phyloP scores from a whole-genome alignment of 2,329 filamentous ascomycete genomes.

The Fusarium newnesense region DNA sequence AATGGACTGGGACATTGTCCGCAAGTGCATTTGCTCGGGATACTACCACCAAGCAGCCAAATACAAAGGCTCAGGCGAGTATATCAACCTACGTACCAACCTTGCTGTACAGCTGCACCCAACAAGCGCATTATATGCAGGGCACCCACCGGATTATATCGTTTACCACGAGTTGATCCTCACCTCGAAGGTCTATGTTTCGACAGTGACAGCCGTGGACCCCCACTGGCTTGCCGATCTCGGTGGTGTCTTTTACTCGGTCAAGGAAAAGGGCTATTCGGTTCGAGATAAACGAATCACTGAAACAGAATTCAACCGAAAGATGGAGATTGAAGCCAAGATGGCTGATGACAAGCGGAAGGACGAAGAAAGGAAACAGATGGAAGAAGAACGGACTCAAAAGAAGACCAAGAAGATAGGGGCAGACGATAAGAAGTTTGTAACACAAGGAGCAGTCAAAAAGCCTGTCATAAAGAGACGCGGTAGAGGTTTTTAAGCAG shows the following conservation, averaged over 20 bases:
- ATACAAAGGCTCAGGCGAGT: conserved; percentile 96
- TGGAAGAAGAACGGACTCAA: conserved; percentile 58
- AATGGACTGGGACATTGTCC: conserved; percentile 95
- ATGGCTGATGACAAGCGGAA: conserved; percentile 87
- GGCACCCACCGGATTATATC: conserved; percentile 95
- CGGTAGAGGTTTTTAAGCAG: conserved; percentile 61
- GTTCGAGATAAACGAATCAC: conserved; percentile 85
- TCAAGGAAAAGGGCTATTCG: conserved; percentile 98
- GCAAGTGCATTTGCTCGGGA: conserved; percentile 95
- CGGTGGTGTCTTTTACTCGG: conserved; percentile 94
- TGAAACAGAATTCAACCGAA: conserved; percentile 90
- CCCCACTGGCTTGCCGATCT: conserved; percentile 97
- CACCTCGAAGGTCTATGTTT: conserved; percentile 98
- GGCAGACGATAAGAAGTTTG: conserved; percentile 63
- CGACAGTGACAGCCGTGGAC: conserved; percentile 93
- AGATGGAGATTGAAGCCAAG: conserved; percentile 91
- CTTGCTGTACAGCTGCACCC: conserved; percentile 95
- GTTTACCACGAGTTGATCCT: conserved; percentile 98
- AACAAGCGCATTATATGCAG: conserved; percentile 92
- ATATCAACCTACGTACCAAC: conserved; percentile 94
- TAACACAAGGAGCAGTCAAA: conserved; percentile 70
- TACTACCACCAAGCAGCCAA: conserved; percentile 99
- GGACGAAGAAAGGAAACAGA: conserved; percentile 66
- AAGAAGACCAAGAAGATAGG: conserved; percentile 53
- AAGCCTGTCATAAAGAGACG: conserved; percentile 68